Evolutionary conservation across 495 filamentous ascomycete species (phyloP).

Genomic region (Penicillium robsamsonii): DNA sequence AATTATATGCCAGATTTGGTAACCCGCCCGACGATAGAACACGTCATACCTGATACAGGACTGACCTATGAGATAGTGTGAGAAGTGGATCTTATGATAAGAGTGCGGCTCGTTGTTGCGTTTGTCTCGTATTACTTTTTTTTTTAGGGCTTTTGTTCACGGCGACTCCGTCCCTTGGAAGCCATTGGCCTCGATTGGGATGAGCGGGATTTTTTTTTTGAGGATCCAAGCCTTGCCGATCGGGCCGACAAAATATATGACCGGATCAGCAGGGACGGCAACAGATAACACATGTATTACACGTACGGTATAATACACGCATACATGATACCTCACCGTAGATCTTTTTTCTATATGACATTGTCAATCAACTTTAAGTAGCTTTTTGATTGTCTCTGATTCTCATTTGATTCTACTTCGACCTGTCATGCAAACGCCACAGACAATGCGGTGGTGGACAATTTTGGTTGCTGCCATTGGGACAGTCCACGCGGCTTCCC

Average conservation of each 20-base stretch:
- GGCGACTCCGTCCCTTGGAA: slow-evolving; percentile 1
- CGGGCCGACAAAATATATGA: slow-evolving; percentile 16
- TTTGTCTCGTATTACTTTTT: slow-evolving; percentile 4
- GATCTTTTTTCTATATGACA: slow-evolving; percentile 5
- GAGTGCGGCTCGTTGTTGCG: slow-evolving; percentile 3
- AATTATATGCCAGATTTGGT: slow-evolving; percentile 6
- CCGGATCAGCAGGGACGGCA: too few relatives aligned
- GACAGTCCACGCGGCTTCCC: slow-evolving; percentile 15
- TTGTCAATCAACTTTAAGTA: slow-evolving; percentile 1
- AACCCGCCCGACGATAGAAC: slow-evolving; percentile 10
- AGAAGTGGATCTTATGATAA: slow-evolving; percentile 10
- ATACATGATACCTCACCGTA: background rate
- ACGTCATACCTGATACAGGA: slow-evolving; percentile 13
- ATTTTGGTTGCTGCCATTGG: slow-evolving; percentile 15
- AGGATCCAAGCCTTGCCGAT: background rate
- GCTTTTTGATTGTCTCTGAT: slow-evolving; percentile 2
- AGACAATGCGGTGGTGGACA: slow-evolving; percentile 15
- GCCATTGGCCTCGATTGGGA: background rate
- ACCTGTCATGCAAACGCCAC: slow-evolving; percentile 14
- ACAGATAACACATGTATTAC: slow-evolving; percentile 2
- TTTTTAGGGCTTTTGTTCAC: background rate
- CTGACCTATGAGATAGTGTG: slow-evolving; percentile 11
- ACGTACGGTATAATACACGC: background rate
- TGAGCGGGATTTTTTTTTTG: background rate
- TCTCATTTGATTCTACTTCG: slow-evolving; percentile 7